Evolutionary conservation across 1,139 yeast species (phyloP).

Genomic region (Arxiozyma telluris): DNA sequence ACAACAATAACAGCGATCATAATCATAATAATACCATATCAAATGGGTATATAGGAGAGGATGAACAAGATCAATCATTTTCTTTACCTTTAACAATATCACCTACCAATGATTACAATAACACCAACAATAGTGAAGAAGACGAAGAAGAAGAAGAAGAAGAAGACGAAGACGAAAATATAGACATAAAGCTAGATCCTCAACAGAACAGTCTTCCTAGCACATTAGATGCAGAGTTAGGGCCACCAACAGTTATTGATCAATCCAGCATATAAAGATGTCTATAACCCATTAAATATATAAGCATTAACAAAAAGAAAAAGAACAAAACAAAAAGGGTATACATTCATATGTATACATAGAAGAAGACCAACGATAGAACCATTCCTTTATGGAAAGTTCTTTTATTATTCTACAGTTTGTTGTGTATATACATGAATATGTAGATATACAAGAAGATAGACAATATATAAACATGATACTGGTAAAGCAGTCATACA

Average conservation of each 20-base stretch:
- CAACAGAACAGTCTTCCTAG: background rate
- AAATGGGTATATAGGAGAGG: slow-evolving; percentile 3
- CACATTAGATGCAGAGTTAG: background rate
- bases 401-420: no score
- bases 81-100: slow-evolving; percentile 12
- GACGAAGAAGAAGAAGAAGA: no score
- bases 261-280: slow-evolving; percentile 1
- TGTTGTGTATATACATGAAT: no score
- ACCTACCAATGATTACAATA: slow-evolving; percentile 2
- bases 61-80: slow-evolving; percentile 14
- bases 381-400: no score
- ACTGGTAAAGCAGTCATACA: no score
- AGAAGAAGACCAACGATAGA: background rate
- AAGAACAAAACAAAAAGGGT: background rate
- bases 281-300: background rate
- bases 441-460: background rate
- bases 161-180: background rate
- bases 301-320: no score
- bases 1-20: no score
- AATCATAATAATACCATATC: no score
- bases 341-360: slow-evolving; percentile 1
- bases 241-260: slow-evolving; percentile 1
- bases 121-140: background rate
- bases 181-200: background rate
- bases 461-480: background rate